Evolutionary conservation across 805 yeast species (phyloP), one percentile per base, ranked within the genome.

Genomic region (Metschnikowia henanensis): DNA sequence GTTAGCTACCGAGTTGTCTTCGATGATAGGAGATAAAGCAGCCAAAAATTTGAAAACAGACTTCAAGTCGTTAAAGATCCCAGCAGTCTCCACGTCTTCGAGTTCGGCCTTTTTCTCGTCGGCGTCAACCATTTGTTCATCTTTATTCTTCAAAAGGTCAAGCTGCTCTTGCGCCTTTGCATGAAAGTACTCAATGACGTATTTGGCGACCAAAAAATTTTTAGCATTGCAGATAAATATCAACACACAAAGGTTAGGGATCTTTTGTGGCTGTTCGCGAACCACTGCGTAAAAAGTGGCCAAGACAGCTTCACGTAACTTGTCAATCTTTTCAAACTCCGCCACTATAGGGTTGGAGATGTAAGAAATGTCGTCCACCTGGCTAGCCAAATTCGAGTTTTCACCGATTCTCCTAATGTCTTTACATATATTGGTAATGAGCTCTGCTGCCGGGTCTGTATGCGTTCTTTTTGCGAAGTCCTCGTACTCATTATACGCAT

Each of bases 211-310:
- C 30, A 77, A 68, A 28, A 78, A 75, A 61, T 80, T 81, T 46
- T 76, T 75, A 19, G 84, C 71, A 64, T 85, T 83, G 36, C 87
- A 81, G 18, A 82, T 69, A 56, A 83, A 75, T 5, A 90, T 66
- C 51, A 89, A 70, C 7, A 83, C 80, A 21, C 89, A 77, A 45
- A 92, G 64, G n/a, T 83, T 77, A 12, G 83, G 80, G 46, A 84
- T 77, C 61, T 91, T 94, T 50, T 91, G 96, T 0, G 99, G 98
- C 63, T 92, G 97, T 63, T 94, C 98, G 22, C 78, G 65, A 9
- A 84, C 73, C 34, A 87, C 76, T 2, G 95, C 87, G 42, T 76
- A 75, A 20, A 90, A 58, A 2, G 87, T 85, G 37, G 75, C 72
- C 46, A 87, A 65, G 17, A 87, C 67, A 3, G 84, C 79, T 26